Conservation (phyloP, 352 stramenopile species). For the Globisporangium lucens region DNA sequence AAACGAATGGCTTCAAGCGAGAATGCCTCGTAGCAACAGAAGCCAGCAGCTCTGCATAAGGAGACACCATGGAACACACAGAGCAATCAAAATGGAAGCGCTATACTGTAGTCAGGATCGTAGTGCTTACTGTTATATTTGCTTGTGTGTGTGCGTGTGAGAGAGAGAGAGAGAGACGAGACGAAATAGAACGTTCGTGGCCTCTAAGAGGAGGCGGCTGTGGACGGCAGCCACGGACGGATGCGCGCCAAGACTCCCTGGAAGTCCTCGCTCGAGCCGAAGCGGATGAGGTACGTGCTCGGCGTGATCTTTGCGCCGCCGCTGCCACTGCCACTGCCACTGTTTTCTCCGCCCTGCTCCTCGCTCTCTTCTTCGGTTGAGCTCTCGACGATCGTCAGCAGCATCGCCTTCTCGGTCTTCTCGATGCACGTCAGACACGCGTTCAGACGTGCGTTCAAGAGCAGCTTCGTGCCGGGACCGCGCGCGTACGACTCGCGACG, state of each 20-base stretch:
- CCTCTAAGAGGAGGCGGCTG: conserved; percentile 13
- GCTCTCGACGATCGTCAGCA: conserved; percentile 60
- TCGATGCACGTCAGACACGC: conserved; percentile 61
- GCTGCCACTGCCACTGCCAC: neutral
- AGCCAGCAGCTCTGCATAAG: neutral
- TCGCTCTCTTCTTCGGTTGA: conserved; percentile 20
- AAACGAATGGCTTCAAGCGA: neutral
- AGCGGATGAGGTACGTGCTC: conserved; percentile 72
- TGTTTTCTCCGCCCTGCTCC: neutral
- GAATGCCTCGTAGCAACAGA: neutral
- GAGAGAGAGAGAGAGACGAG: conserved; percentile 1
- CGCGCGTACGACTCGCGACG: conserved; percentile 70
- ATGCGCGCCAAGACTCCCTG: conserved; percentile 46
- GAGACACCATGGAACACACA: neutral
- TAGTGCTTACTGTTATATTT: conserved; percentile 9
- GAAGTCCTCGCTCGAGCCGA: conserved; percentile 57
- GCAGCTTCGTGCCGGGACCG: conserved; percentile 71
- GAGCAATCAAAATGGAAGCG: neutral
- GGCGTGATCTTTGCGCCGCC: conserved; percentile 37
- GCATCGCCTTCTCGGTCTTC: conserved; percentile 78
- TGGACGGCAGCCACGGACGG: conserved; percentile 33
- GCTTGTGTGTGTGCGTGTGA: neutral
- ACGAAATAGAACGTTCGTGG: neutral
- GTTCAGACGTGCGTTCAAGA: conserved; percentile 65
- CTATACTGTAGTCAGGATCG: neutral